Evolutionary conservation across 441 rosid species (phyloP).

Genomic region (Pelargonium cotyledonis): DNA sequence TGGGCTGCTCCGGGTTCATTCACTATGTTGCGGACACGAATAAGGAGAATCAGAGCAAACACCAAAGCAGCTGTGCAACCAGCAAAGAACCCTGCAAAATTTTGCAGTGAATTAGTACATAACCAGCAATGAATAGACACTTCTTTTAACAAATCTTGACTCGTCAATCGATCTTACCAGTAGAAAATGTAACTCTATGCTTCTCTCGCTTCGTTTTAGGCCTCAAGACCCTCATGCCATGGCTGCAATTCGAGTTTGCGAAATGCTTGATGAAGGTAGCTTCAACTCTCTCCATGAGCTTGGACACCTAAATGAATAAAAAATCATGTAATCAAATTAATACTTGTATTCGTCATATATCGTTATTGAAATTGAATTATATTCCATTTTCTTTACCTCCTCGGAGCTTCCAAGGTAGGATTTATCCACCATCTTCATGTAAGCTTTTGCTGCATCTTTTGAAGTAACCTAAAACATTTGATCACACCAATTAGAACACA

Average conservation of each 20-base stretch:
- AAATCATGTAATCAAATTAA: not conserved
- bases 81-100: slow-evolving; percentile 45
- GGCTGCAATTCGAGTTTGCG: slow-evolving; percentile 47
- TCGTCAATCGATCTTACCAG: slow-evolving; percentile 23
- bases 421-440: slow-evolving; percentile 3
- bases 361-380: too few relatives aligned
- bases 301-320: slow-evolving; percentile 32
- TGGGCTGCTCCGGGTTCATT: slow-evolving; percentile 21
- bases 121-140: too few relatives aligned
- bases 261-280: slow-evolving; percentile 72
- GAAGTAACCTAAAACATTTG: not conserved
- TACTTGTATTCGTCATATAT: too few relatives aligned
- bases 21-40: slow-evolving; percentile 45
- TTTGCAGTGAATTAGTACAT: not conserved
- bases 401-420: slow-evolving; percentile 1
- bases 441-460: not conserved
- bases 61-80: slow-evolving; percentile 62
- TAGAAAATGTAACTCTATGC: slow-evolving; percentile 48
- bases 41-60: slow-evolving; percentile 38
- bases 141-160: too few relatives aligned
- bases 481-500: too few relatives aligned
- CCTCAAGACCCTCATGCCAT: slow-evolving; percentile 59
- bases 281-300: slow-evolving; percentile 68
- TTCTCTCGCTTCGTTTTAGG: slow-evolving; percentile 52
- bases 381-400: not conserved